Base-by-base conservation (phyloP, 129 eudicot genomes). In the Chrysanthemum makinoi region DNA sequence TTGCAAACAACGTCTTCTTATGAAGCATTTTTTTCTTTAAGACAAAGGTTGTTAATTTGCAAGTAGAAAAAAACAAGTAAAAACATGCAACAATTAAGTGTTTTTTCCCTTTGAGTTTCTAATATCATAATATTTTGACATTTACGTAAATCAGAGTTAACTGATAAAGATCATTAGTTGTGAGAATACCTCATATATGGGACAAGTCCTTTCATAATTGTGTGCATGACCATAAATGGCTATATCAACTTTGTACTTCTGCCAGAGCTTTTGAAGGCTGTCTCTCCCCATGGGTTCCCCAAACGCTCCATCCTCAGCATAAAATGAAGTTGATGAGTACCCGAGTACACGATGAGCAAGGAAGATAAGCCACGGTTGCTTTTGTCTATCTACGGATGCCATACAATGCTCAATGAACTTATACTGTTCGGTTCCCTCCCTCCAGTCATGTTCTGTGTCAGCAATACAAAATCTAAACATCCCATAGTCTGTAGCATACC, bases 381-480 rank as follows among this genome's bases (percentile, higher is more conserved):
- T 89, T 65, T 82, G 86, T 65, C 96, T 66, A 58, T 86, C 88
- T 3, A 76, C 96, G 1, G 90, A 77, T 52, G 96, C 96, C 13
- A 86, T 73, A 72, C 96, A 89, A 26, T 84, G 76, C 80, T 86
- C 90, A 17, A 89, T 84, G 68, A 89, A 89, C 11, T 82, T 82
- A 70, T 89, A 89, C 47, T 89, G 96, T 66, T 89, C 93, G 2
- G 80, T 79, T 51, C 93, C 93, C 69, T 86, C 93, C 71, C 93
- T 86, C 96, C 96, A 89, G 69, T 86, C 93, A 35, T 86, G 88
- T 79, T 86, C 96, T 7, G 96, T 86, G 66, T 89, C 83, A 10
- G 96, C 96, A 56, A 89, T 71, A 77, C 93, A 89, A 82, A 89
- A 89, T 35, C 79, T 78, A 72, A 89, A 89, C 96, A 89, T 89